Base-by-base conservation (phyloP, 257 asterid genomes). In the Prunella vulgaris region DNA sequence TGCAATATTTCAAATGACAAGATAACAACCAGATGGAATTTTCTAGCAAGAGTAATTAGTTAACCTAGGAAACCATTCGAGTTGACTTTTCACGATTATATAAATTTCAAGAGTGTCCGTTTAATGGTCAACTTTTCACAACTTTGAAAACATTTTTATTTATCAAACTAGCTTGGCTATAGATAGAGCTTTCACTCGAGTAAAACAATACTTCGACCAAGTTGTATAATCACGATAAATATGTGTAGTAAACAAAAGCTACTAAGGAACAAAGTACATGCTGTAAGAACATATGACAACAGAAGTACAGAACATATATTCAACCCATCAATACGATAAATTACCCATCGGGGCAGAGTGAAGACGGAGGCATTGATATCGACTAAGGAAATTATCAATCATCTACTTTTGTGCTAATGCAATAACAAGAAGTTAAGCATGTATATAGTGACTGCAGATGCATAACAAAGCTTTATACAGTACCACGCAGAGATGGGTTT, bases 1-100 rank as follows among this genome's bases (percentile, higher is more conserved):
- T 48, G 60, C 66, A 64, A 72, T 14, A 49, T n/a, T 38, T 49
- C 52, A 42, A 58, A 46, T 54, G 54, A 32, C 53, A 60, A 38
- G 18, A 20, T 46, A 52, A 15, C 54, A 21, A 46, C 69, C 28
- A 64, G n/a, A 62, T 59, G 67, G 53, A 30, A 52, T 60, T 8
- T 64, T 40, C 74, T 33, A 21, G 49, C 57, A 60, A 18, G 48
- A 54, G 13, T 37, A 60, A 42, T 22, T 54, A 33, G 25, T 20
- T 24, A 20, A 59, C 71, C 15, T 48, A 33, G 38, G 64, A 44
- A 48, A 68, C 46, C 35, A 44, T 14, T 2, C 6, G 49, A 53
- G 65, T 54, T n/a, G 57, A 60, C 28, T 25, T 25, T 25, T 25
- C 28, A 25, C 1, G 28, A 25, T n/a, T 60, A 12, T 13, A 49